Evolutionary conservation across 2,329 filamentous ascomycete genomes (phyloP).

Genomic region (Cladobotryum protrusum): DNA sequence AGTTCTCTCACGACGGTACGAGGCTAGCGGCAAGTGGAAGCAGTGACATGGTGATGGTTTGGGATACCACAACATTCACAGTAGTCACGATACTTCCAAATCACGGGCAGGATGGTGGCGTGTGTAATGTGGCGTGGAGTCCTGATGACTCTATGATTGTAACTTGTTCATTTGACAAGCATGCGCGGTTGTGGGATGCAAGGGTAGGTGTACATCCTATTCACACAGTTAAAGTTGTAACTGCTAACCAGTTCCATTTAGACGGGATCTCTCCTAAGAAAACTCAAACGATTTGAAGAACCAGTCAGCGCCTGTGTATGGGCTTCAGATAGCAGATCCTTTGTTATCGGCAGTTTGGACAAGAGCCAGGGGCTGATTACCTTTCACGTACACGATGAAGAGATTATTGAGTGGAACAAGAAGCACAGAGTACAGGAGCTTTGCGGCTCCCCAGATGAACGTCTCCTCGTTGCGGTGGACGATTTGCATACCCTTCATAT

Average conservation of each 20-base stretch:
- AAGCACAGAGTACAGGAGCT: conserved; percentile 77
- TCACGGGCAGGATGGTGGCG: conserved; percentile 54
- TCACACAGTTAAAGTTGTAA: neutral
- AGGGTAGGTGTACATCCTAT: conserved; percentile 43
- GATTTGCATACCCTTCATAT: conserved; percentile 66
- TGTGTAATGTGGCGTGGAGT: conserved; percentile 83
- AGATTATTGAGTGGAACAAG: conserved; percentile 59
- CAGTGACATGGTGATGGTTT: conserved; percentile 71
- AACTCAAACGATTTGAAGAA: conserved; percentile 66
- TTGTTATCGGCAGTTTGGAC: conserved; percentile 75
- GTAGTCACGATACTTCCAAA: conserved; percentile 57
- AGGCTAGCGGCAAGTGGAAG: conserved; percentile 77
- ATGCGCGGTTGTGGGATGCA: conserved; percentile 69
- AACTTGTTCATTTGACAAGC: conserved; percentile 70
- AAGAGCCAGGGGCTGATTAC: conserved; percentile 59
- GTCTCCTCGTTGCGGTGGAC: conserved; percentile 72
- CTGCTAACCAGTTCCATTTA: conserved; percentile 24
- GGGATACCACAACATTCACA: conserved; percentile 66
- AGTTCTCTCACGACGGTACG: conserved; percentile 82
- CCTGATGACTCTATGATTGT: conserved; percentile 83
- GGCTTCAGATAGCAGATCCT: conserved; percentile 68
- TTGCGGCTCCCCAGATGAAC: conserved; percentile 74
- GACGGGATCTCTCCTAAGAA: conserved; percentile 58
- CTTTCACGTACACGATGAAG: conserved; percentile 60
- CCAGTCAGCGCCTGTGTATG: conserved; percentile 88